Conservation (phyloP, 164 flowering plant genomes). For the Nymphaea colorata region DNA sequence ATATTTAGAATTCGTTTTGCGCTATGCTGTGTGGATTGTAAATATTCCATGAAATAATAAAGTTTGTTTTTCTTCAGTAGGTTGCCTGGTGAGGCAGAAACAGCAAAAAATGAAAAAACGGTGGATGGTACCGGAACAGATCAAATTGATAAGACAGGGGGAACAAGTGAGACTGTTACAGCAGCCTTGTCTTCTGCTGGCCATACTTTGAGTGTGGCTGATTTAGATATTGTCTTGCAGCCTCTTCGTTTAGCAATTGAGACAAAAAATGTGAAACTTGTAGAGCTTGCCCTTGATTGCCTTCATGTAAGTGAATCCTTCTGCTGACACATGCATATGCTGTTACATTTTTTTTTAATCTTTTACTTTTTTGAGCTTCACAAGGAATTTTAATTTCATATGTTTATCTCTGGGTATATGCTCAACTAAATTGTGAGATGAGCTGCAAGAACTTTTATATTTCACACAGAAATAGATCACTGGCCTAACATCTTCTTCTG, state of each 20-base stretch:
- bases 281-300: slow-evolving; percentile 94
- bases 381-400: neutral
- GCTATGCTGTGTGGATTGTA: neutral
- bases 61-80: slow-evolving; percentile 9
- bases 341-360: neutral
- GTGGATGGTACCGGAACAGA: slow-evolving; percentile 23
- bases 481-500: no score
- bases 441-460: no score
- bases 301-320: slow-evolving; percentile 61
- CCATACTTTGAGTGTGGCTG: slow-evolving; percentile 52
- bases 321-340: neutral
- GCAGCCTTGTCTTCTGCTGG: slow-evolving; percentile 75
- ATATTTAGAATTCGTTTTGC: neutral
- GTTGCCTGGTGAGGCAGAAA: slow-evolving; percentile 24
- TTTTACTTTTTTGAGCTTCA: neutral
- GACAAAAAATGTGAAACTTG: slow-evolving; percentile 68
- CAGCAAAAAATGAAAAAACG: slow-evolving; percentile 17
- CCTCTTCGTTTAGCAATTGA: slow-evolving; percentile 90
- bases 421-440: no score
- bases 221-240: slow-evolving; percentile 74
- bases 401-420: no score
- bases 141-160: slow-evolving; percentile 16
- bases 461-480: no score
- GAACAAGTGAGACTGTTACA: slow-evolving; percentile 25
- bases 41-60: neutral